phyloP scores from a whole-genome alignment of 768 basidiomycete species.

The Tylopilus sp. region DNA sequence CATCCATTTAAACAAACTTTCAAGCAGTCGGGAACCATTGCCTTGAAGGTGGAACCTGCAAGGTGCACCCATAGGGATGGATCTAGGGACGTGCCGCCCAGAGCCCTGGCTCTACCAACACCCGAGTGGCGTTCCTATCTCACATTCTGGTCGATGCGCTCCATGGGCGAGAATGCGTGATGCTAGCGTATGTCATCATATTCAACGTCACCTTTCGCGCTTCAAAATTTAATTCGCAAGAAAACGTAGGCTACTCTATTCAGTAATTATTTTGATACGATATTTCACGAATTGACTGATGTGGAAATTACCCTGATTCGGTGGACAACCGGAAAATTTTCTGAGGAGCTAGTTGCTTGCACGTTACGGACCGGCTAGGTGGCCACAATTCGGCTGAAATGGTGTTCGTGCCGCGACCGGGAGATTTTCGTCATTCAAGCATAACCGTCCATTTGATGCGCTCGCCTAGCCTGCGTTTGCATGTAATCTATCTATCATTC shows the following conservation, averaged over 20 bases:
- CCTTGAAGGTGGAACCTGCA: slow-evolving; percentile 10
- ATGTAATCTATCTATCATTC: neutral
- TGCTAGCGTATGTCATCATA: slow-evolving; percentile 5
- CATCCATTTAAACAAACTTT: slow-evolving; percentile 84
- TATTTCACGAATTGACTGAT: neutral
- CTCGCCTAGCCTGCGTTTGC: neutral
- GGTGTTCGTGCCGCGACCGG: no score
- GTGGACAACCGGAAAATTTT: neutral
- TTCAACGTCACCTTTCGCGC: neutral
- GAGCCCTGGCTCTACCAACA: neutral
- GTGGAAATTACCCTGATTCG: neutral
- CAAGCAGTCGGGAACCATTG: slow-evolving; percentile 39
- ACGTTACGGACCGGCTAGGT: no score
- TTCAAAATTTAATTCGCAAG: neutral
- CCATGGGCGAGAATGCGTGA: neutral
- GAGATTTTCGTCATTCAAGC: no score
- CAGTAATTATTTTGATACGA: neutral
- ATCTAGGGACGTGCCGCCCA: neutral
- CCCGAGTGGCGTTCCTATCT: neutral
- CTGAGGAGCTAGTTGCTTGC: no score
- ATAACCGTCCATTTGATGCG: neutral
- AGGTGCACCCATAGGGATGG: neutral
- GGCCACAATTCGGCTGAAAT: no score
- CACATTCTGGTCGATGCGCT: neutral
- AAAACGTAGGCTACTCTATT: slow-evolving; percentile 5